Evolutionary conservation across 345 rosid genomes (phyloP).

Genomic region (Murraya paniculata): DNA sequence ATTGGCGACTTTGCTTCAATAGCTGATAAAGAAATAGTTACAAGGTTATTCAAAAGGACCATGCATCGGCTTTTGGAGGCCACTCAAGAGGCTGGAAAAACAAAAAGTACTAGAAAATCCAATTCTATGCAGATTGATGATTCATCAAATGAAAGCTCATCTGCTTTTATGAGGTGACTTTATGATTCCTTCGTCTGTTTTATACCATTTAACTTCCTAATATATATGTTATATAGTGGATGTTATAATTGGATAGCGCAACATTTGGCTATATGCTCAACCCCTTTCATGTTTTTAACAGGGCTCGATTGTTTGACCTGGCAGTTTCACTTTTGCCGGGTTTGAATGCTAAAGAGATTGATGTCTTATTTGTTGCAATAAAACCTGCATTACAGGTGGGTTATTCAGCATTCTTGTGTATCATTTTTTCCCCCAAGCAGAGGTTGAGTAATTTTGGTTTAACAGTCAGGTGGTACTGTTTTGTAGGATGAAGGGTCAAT

Average conservation of each 20-base stretch:
- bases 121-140: conserved; percentile 53
- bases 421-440: neutral
- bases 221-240: neutral
- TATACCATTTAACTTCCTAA: neutral
- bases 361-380: conserved; percentile 55
- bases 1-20: conserved; percentile 76
- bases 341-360: conserved; percentile 51
- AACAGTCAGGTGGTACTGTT: conserved; percentile 9
- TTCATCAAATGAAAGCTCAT: conserved; percentile 40
- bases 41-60: conserved; percentile 50
- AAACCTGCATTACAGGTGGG: conserved; percentile 74
- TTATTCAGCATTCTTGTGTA: conserved; percentile 13
- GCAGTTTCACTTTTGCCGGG: conserved; percentile 83
- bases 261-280: neutral
- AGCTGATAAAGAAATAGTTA: conserved; percentile 58
- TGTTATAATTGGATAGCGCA: neutral
- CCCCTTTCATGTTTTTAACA: conserved; percentile 34
- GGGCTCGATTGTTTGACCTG: conserved; percentile 78
- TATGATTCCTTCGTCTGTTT: neutral
- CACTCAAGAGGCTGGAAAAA: conserved; percentile 56
- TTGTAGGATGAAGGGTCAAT: conserved; percentile 76
- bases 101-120: conserved; percentile 36
- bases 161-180: conserved; percentile 49
- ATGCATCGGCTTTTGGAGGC: conserved; percentile 69
- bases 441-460: neutral